Percentiles rank a stretch among this genome's conserved stretches.
phyloP scores from a whole-genome alignment of 139 green algal genomes.

The Closterium sp. region DNA sequence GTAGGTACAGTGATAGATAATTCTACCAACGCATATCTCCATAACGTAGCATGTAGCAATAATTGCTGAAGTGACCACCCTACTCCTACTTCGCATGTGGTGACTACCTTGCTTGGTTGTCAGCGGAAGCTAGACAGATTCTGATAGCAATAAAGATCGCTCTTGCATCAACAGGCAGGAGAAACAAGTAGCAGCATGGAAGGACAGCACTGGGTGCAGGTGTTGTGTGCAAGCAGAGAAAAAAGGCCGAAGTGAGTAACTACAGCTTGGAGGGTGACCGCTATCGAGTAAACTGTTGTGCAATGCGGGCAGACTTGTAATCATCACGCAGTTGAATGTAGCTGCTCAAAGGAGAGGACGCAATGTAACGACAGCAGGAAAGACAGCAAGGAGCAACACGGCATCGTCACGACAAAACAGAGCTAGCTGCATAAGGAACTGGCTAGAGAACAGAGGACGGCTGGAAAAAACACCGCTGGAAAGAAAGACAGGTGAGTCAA shows the following conservation, averaged over 20 bases:
- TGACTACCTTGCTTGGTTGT: too few species aligned
- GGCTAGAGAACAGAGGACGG: too few species aligned
- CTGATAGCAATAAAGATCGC: too few species aligned
- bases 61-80: too few species aligned
- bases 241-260: background rate
- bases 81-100: too few species aligned
- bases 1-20: too few species aligned
- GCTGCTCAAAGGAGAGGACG: background rate
- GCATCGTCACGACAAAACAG: background rate
- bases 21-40: too few species aligned
- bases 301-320: conserved; percentile 19
- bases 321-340: conserved; percentile 40
- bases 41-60: background rate
- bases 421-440: background rate
- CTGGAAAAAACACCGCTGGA: background rate
- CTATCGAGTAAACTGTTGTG: background rate
- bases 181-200: background rate
- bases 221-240: background rate
- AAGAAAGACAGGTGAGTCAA: background rate
- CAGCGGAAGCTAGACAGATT: too few species aligned
- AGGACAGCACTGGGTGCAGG: background rate
- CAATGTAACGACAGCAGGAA: background rate
- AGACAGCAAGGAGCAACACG: background rate
- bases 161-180: background rate
- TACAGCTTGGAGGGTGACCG: background rate